These are phyloP conservation scores for Aspergillus ruber DNA, from an alignment of 2,329 filamentous ascomycete genomes.

Conservation along the genomic window DNA sequence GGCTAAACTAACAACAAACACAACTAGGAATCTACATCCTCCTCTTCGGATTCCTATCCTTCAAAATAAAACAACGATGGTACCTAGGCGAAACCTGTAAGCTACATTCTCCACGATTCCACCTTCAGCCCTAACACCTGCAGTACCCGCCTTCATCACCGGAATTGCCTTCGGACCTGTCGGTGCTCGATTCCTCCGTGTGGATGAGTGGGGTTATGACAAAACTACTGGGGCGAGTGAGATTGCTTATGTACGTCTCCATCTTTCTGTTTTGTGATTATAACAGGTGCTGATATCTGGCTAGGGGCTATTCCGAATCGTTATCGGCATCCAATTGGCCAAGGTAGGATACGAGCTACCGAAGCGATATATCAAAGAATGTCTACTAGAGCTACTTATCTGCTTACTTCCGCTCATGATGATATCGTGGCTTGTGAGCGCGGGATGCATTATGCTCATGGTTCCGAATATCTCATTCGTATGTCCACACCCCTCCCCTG, in stretches of 20 bases:
- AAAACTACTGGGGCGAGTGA: slow-evolving; percentile 28
- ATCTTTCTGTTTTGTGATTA: not conserved
- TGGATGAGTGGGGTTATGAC: slow-evolving; percentile 32
- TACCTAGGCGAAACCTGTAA: slow-evolving; percentile 36
- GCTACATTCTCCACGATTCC: slow-evolving; percentile 2
- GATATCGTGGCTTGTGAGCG: slow-evolving; percentile 56
- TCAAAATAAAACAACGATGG: slow-evolving; percentile 34
- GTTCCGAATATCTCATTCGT: slow-evolving; percentile 50
- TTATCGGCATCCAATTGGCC: slow-evolving; percentile 58
- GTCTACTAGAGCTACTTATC: slow-evolving; percentile 50
- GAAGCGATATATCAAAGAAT: slow-evolving; percentile 46
- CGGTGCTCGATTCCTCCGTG: slow-evolving; percentile 48
- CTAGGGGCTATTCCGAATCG: slow-evolving; percentile 48
- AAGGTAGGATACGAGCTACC: slow-evolving; percentile 59
- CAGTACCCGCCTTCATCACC: slow-evolving; percentile 51
- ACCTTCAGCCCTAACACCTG: slow-evolving; percentile 1
- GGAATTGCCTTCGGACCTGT: slow-evolving; percentile 52
- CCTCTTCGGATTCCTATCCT: slow-evolving; percentile 27
- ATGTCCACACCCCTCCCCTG: no score
- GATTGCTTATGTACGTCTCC: slow-evolving; percentile 35
- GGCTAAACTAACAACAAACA: not conserved
- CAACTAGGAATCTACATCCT: slow-evolving; percentile 26
- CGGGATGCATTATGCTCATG: slow-evolving; percentile 49
- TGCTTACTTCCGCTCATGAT: slow-evolving; percentile 56
- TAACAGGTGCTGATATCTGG: no score